Percentiles rank a stretch among this genome's conserved stretches.
Conservation (phyloP, 441 rosid genomes). For the Bocquillonia castaneifolia region DNA sequence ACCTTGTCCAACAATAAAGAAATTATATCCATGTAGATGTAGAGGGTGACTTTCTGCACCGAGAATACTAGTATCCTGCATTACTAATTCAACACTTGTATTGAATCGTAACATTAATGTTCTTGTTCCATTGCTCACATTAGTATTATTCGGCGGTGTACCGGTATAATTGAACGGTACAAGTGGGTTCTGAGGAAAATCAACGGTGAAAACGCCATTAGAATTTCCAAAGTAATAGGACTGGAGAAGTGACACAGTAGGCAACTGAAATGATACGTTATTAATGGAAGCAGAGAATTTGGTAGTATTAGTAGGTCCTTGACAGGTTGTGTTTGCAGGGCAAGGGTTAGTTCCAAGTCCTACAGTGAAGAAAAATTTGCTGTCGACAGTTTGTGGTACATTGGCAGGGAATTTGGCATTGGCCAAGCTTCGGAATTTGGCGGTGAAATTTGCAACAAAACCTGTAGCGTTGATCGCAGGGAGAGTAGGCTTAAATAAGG, state of each 20-base stretch:
- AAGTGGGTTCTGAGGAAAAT: slow-evolving; percentile 53
- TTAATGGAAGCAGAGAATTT: slow-evolving; percentile 61
- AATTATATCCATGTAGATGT: slow-evolving; percentile 67
- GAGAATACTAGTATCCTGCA: slow-evolving; percentile 65
- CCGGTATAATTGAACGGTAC: slow-evolving; percentile 60
- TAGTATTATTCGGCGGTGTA: slow-evolving; percentile 53
- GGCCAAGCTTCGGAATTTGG: slow-evolving; percentile 49
- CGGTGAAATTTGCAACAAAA: slow-evolving; percentile 41
- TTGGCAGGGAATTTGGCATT: slow-evolving; percentile 47
- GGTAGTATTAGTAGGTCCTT: slow-evolving; percentile 51
- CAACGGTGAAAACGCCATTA: slow-evolving; percentile 37
- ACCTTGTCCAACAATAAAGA: slow-evolving; percentile 60
- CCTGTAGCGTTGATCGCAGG: slow-evolving; percentile 46
- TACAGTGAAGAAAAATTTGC: slow-evolving; percentile 46
- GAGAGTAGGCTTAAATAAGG: slow-evolving; percentile 36
- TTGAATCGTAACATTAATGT: slow-evolving; percentile 44
- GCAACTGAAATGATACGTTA: slow-evolving; percentile 52
- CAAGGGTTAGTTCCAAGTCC: slow-evolving; percentile 61
- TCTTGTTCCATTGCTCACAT: slow-evolving; percentile 46
- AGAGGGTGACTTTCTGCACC: slow-evolving; percentile 74
- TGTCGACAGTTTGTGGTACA: slow-evolving; percentile 51
- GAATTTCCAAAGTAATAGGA: slow-evolving; percentile 38
- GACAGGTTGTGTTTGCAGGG: slow-evolving; percentile 56
- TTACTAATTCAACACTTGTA: slow-evolving; percentile 54
- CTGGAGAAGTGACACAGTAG: slow-evolving; percentile 46